These are phyloP conservation scores for Nectriaceae sp. DNA, from an alignment of 2,329 filamentous ascomycete species.

Conservation along the genomic window DNA sequence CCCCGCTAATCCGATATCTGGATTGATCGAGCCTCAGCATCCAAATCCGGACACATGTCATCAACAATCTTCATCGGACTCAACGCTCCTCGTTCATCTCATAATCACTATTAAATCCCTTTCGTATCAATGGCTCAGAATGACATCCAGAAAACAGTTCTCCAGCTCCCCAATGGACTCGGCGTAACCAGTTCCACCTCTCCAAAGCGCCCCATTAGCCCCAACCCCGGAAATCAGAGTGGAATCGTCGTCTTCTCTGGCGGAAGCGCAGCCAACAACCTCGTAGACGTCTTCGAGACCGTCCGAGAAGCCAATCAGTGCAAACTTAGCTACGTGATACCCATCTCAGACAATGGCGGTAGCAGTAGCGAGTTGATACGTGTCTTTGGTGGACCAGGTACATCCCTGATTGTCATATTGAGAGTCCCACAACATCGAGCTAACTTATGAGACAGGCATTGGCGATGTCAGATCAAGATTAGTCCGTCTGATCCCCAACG, in stretches of 20 bases:
- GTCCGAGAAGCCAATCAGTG: constrained; percentile 66
- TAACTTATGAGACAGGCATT: constrained; percentile 51
- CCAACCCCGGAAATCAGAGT: constrained; percentile 15
- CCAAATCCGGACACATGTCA: constrained; percentile 10
- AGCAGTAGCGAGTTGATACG: constrained; percentile 92
- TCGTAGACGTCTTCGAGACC: constrained; percentile 84
- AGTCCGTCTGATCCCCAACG: constrained; percentile 80
- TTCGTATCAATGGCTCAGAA: constrained; percentile 19
- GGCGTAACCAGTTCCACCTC: constrained; percentile 19
- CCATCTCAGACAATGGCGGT: constrained; percentile 94
- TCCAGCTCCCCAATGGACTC: constrained; percentile 23
- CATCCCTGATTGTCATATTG: constrained; percentile 1
- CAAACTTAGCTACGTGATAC: constrained; percentile 81
- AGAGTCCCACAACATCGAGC: constrained; percentile 4
- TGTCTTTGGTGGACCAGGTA: constrained; percentile 91
- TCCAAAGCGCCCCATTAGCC: constrained; percentile 20
- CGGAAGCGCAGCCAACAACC: constrained; percentile 89
- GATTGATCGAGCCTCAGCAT: constrained; percentile 5
- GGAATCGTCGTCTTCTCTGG: constrained; percentile 84
- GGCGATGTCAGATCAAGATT: constrained; percentile 60
- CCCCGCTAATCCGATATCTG: constrained; percentile 8
- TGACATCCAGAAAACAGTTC: constrained; percentile 13
- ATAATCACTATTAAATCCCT: neutral
- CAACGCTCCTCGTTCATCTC: neutral
- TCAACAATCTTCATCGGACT: constrained; percentile 1